These are phyloP conservation scores for Trichoderma koningiopsis DNA, from an alignment of 2,329 filamentous ascomycete species.

Conservation along the genomic window DNA sequence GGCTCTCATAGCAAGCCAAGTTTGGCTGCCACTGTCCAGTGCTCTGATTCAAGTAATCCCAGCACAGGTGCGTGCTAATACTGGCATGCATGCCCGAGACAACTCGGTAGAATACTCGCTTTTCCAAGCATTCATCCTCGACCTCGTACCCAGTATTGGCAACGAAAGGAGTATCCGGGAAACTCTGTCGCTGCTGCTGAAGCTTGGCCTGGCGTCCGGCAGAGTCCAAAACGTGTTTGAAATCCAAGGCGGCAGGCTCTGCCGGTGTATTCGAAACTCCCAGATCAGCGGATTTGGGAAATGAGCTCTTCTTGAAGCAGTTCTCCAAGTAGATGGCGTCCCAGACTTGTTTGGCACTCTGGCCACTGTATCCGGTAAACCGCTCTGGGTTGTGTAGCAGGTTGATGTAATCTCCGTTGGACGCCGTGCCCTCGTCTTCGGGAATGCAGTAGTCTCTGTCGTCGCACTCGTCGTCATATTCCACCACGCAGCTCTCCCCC, in stretches of 20 bases:
- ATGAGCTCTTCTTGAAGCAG: slow-evolving; percentile 77
- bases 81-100: slow-evolving; percentile 98
- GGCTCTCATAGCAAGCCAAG: slow-evolving; percentile 79
- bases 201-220: slow-evolving; percentile 63
- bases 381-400: slow-evolving; percentile 90
- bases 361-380: slow-evolving; percentile 90
- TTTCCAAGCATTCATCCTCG: slow-evolving; percentile 93
- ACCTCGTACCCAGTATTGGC: slow-evolving; percentile 69
- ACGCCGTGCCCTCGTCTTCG: slow-evolving; percentile 84
- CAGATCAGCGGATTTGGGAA: slow-evolving; percentile 60
- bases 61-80: slow-evolving; percentile 94
- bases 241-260: slow-evolving; percentile 60
- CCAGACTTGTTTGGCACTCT: slow-evolving; percentile 88
- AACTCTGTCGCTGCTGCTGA: slow-evolving; percentile 49
- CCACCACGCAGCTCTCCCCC: slow-evolving; percentile 93
- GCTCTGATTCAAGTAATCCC: slow-evolving; percentile 92
- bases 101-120: slow-evolving; percentile 96
- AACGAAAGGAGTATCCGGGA: slow-evolving; percentile 60
- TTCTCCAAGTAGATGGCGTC: slow-evolving; percentile 96
- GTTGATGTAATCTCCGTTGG: slow-evolving; percentile 95
- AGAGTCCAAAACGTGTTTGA: slow-evolving; percentile 62
- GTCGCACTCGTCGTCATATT: slow-evolving; percentile 97
- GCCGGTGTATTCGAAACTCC: slow-evolving; percentile 48
- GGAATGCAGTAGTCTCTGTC: slow-evolving; percentile 95
- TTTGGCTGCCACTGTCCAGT: slow-evolving; percentile 94